Conservation (phyloP, 441 rosid genomes). For the Populus hybrid region DNA sequence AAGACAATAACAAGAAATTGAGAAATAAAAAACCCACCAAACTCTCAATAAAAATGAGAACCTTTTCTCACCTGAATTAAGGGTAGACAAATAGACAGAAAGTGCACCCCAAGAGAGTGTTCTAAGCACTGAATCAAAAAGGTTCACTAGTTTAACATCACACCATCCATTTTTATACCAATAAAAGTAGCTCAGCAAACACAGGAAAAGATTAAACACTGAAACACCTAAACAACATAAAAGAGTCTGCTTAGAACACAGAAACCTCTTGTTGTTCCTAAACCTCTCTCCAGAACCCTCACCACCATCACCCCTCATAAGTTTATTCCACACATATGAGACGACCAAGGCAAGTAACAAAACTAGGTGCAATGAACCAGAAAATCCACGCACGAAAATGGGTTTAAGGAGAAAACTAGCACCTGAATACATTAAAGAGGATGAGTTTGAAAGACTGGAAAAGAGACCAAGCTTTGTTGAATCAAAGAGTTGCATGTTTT, state of each 20-base stretch:
- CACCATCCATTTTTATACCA: slow-evolving; percentile 47
- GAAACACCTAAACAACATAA: slow-evolving; percentile 45
- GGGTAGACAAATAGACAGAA: slow-evolving; percentile 28
- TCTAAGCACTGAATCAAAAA: slow-evolving; percentile 42
- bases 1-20: background rate
- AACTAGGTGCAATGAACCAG: background rate
- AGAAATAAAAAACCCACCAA: background rate
- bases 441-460: background rate
- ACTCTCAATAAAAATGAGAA: slow-evolving; percentile 19
- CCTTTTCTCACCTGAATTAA: slow-evolving; percentile 20
- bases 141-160: slow-evolving; percentile 35
- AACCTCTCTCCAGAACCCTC: background rate
- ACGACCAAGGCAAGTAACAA: background rate
- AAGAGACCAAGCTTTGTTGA: background rate
- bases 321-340: background rate
- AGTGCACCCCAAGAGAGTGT: slow-evolving; percentile 53
- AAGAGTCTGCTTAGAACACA: slow-evolving; percentile 20
- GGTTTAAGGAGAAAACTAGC: background rate
- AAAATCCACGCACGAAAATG: background rate
- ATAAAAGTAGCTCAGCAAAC: slow-evolving; percentile 36
- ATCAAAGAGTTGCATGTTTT: background rate
- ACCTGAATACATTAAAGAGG: background rate
- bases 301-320: background rate
- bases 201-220: slow-evolving; percentile 32
- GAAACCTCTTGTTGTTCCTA: background rate